phyloP scores from a whole-genome alignment of 2,329 filamentous ascomycete genomes.

The Rasamsonia emersonii region DNA sequence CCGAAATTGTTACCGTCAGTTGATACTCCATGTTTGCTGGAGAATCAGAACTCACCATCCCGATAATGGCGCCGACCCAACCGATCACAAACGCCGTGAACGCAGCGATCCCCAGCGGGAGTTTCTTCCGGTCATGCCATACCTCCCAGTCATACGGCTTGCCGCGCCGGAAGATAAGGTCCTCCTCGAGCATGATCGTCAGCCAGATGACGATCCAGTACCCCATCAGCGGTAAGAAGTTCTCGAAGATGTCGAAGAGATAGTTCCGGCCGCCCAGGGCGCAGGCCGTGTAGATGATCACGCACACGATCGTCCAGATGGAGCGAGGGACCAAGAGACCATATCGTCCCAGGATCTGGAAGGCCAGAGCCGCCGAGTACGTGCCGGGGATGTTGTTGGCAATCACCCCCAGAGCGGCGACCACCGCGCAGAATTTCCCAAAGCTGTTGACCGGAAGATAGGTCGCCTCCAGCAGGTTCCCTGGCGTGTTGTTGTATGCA shows the following conservation, averaged over 20 bases:
- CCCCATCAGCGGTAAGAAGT: constrained; percentile 39
- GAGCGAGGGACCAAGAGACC: constrained; percentile 33
- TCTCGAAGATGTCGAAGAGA: constrained; percentile 37
- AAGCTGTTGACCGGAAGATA: constrained; percentile 33
- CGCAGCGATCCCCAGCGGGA: constrained; percentile 36
- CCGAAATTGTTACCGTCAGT: constrained; percentile 19
- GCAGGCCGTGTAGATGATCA: constrained; percentile 34
- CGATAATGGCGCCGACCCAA: constrained; percentile 32
- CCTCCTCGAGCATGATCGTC: constrained; percentile 34
- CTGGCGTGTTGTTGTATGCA: constrained; percentile 22
- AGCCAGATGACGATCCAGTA: constrained; percentile 40
- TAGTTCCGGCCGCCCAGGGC: constrained; percentile 36
- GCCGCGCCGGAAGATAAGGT: constrained; percentile 34
- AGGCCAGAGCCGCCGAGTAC: constrained; percentile 38
- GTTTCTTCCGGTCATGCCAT: constrained; percentile 30
- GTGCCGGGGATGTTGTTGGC: constrained; percentile 38
- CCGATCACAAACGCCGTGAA: constrained; percentile 28
- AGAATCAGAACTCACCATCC: no score
- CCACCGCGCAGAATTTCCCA: constrained; percentile 35
- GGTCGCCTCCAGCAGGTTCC: constrained; percentile 30
- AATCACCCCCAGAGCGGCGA: constrained; percentile 35
- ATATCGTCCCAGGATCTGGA: constrained; percentile 34
- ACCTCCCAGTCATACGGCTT: constrained; percentile 32
- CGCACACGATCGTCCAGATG: constrained; percentile 34
- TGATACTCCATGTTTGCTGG: no score